phyloP scores from a whole-genome alignment of 495 filamentous ascomycete genomes.

The Hyaloscypha variabilis region DNA sequence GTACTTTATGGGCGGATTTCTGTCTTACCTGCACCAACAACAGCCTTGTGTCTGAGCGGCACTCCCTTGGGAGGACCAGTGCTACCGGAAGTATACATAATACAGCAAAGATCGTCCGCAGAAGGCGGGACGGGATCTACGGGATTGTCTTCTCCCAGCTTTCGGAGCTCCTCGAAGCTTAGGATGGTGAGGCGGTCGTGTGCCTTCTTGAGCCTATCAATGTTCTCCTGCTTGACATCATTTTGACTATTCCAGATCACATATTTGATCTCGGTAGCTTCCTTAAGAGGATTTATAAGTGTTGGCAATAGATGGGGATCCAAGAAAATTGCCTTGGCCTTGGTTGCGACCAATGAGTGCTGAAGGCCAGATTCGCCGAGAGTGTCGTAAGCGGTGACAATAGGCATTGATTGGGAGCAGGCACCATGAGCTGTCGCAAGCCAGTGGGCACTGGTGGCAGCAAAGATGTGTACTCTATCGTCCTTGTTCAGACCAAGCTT shows the following conservation, averaged over 20 bases:
- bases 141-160: constrained; percentile 81
- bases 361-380: constrained; percentile 90
- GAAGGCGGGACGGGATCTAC: constrained; percentile 79
- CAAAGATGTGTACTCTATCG: constrained; percentile 85
- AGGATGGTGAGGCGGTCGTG: constrained; percentile 71
- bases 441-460: constrained; percentile 85
- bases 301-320: constrained; percentile 83
- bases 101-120: constrained; percentile 90
- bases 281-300: constrained; percentile 78
- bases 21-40: constrained; percentile 80
- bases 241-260: constrained; percentile 88
- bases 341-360: constrained; percentile 88
- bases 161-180: constrained; percentile 83
- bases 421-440: constrained; percentile 71
- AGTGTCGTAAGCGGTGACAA: constrained; percentile 98
- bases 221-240: constrained; percentile 74
- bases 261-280: constrained; percentile 74
- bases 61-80: constrained; percentile 97
- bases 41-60: constrained; percentile 83
- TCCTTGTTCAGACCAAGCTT: constrained; percentile 76
- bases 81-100: constrained; percentile 99
- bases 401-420: constrained; percentile 89
- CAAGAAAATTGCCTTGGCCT: constrained; percentile 85
- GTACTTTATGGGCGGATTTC: constrained; percentile 36
- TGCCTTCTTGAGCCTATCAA: constrained; percentile 76